Evolutionary conservation across 2,329 filamentous ascomycete genomes (phyloP), one percentile per base, ranked within the genome.

Genomic region (Neopestalotiopsis clavispora): DNA sequence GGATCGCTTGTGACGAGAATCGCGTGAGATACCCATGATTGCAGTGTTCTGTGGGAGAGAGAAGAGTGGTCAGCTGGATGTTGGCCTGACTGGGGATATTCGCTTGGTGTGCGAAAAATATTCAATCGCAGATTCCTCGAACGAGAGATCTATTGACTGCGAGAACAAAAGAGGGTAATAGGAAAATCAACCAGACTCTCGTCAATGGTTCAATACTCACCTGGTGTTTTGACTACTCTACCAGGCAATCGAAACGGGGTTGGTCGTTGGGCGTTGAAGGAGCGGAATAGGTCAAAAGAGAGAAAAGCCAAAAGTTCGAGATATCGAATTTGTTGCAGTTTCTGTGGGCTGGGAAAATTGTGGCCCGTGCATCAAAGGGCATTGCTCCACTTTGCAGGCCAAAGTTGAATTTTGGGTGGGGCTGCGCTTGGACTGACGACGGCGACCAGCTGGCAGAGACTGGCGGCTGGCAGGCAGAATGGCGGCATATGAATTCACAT

Each of bases 1-100:
- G 87, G 94, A 95, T 89, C 96, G 95, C 93, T 99, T 99, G 92
- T 99, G 96, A 89, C 96, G 94, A 85, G 94, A 97, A 89, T 98
- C 95, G 89, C 96, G 94, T 87, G 95, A 98, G 89, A 99, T 98
- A 99, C 96, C 93, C 93, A 95, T 95, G 88, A 91, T 93, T 92
- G 91, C 91, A 87, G 87, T 88, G 87, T 88, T 88, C 91, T 59
- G 56, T 57, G 28, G 20, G 13, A 58, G 65, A 9, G 9, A 45
- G 32, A 14, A 28, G 14, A 23, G 28, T 57, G 40, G 61, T 68
- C 59, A 68, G 66, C 58, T 20, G 28, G 9, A 7, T 28, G 57
- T 13, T 13, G 23, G 17, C n/a, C 17, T 9, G 7, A 17, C 6
- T 52, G 45, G 17, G 1, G 5, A 38, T 1, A 38, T 9, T 52